Evolutionary conservation across 306 rosid genomes (phyloP).

Genomic region (Vigna radiata): DNA sequence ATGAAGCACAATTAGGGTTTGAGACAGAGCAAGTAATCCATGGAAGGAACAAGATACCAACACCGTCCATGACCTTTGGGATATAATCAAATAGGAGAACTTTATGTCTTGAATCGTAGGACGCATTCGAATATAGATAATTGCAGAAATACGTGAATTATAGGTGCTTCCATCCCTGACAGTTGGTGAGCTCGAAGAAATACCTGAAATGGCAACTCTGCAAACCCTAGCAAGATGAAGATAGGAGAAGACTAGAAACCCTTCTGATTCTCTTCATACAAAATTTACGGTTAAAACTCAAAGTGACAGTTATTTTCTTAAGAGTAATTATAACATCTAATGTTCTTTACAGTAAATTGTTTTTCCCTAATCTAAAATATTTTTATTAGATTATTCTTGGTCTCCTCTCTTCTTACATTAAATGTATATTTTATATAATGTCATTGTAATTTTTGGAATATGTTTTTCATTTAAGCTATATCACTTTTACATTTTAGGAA

Average conservation of each 20-base stretch:
- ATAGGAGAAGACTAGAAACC: not conserved
- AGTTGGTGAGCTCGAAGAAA: not conserved
- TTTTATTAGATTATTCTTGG: no score
- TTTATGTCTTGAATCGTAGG: not conserved
- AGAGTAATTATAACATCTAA: not conserved
- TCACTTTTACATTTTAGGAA: no score
- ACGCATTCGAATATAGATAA: not conserved
- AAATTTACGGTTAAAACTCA: not conserved
- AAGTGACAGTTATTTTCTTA: not conserved
- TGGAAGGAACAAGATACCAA: not conserved
- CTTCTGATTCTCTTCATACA: not conserved
- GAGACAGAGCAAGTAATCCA: not conserved
- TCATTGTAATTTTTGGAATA: no score
- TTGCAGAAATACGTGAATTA: not conserved
- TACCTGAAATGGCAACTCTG: not conserved
- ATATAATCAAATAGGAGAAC: not conserved
- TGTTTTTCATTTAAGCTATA: no score
- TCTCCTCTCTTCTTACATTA: no score
- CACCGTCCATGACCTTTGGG: conserved; percentile 23
- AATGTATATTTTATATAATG: no score
- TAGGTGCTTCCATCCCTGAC: not conserved
- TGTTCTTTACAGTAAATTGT: no score
- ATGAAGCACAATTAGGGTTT: conserved; percentile 39
- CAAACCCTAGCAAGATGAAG: conserved; percentile 33
- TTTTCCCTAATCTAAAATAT: no score